Evolutionary conservation across 116 monocot species (phyloP).

Genomic region (Zostera marina): DNA sequence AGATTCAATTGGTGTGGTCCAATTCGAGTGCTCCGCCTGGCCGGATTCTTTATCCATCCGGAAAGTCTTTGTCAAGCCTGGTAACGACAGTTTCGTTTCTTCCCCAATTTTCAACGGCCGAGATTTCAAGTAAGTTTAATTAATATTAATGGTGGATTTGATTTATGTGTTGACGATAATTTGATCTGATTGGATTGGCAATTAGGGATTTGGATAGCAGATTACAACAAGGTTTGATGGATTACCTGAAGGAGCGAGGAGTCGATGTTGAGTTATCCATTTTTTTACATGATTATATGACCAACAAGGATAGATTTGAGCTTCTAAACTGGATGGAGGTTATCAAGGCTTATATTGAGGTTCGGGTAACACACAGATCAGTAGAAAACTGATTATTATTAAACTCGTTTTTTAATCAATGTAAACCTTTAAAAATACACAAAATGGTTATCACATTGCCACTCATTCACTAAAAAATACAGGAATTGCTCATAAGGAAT

Average conservation of each 20-base stretch:
- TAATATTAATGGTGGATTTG: neutral
- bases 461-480: neutral
- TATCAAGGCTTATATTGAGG: slow-evolving; percentile 47
- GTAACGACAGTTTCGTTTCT: neutral
- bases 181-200: neutral
- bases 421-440: no score
- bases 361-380: slow-evolving; percentile 9
- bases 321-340: slow-evolving; percentile 51
- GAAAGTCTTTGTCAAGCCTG: slow-evolving; percentile 33
- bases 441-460: no score
- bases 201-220: slow-evolving; percentile 62
- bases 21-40: slow-evolving; percentile 77
- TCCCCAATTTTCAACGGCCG: slow-evolving; percentile 33
- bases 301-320: slow-evolving; percentile 48
- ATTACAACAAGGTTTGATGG: slow-evolving; percentile 33
- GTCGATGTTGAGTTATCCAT: slow-evolving; percentile 63
- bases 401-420: no score
- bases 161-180: neutral
- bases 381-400: no score
- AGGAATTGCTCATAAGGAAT: no score
- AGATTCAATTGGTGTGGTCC: slow-evolving; percentile 12
- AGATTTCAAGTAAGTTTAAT: slow-evolving; percentile 39
- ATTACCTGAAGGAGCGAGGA: slow-evolving; percentile 59
- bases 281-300: slow-evolving; percentile 62
- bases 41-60: slow-evolving; percentile 46